Evolutionary conservation across 148 eudicot genomes (phyloP), one percentile per base, ranked within the genome.

Genomic region (Rhododendron molle): DNA sequence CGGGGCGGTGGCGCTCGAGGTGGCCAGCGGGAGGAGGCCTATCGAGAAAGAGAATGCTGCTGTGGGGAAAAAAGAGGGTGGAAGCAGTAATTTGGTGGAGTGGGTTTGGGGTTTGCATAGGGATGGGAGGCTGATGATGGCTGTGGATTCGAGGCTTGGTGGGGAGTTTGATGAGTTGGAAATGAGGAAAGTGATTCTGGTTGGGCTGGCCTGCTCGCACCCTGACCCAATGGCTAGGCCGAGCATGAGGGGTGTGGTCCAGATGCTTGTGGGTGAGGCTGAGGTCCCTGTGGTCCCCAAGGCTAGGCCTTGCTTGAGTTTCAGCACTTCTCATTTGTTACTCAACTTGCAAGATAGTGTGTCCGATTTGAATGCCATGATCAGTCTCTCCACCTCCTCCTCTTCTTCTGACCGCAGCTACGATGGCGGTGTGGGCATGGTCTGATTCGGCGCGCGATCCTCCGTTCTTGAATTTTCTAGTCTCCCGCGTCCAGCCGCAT

Each of bases 1-100:
- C 10, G 98, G 98, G 5, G 95, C 98, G 0, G 98, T 95, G 90
- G 93, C 90, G 14, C 90, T 95, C 4, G 98, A 95, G 85, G 98
- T 95, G 83, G 94, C 92, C 2, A 92, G 90, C 20, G 98, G 98
- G 21, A 88, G 95, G 86, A 87, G 98, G 85, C 98, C 98, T 0
- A 93, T 93, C 40, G 96, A 93, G 86, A 92, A 82, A 72, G 95
- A 93, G 3, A 67, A 58, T 6, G 80, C 0, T 7, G 80, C 69
- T 1, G 88, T 34, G 2, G 85, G 85, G 23, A 86, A 80, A 52
- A 77, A 56, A 78, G 83, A 85, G 20, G 67, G 81, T 40, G 88
- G 87, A 12, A 74, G 71, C 28, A 87, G 88, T 80, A 93, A 90
- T 86, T 88, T 95, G 91, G 96, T 95, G 87, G 96, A 93, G 36